These are phyloP conservation scores for Hyaloscypha finlandica DNA, from an alignment of 495 filamentous ascomycete species.

Conservation along the genomic window DNA sequence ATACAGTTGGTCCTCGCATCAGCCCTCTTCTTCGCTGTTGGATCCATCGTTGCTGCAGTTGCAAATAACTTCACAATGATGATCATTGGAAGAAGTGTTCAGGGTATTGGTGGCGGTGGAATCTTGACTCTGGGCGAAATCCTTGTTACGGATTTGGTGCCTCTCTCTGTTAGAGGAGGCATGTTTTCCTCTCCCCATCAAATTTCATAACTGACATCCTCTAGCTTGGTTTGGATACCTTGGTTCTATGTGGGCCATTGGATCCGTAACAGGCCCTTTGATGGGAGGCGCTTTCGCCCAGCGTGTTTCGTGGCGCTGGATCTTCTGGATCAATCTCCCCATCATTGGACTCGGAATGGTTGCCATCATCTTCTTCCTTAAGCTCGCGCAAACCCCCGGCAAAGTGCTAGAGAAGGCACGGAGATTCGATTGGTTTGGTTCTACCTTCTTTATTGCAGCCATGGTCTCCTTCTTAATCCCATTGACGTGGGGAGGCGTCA, in stretches of 20 bases:
- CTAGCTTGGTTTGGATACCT: constrained; percentile 37
- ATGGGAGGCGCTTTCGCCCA: constrained; percentile 70
- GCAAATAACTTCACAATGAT: constrained; percentile 61
- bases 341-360: constrained; percentile 42
- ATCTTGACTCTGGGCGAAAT: constrained; percentile 64
- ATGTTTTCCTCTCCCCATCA: constrained; percentile 40
- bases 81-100: constrained; percentile 64
- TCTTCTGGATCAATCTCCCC: constrained; percentile 50
- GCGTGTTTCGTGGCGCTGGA: constrained; percentile 61
- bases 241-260: constrained; percentile 62
- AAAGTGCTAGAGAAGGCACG: constrained; percentile 45
- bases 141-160: constrained; percentile 65
- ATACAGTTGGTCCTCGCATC: constrained; percentile 46
- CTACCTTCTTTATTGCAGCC: constrained; percentile 52
- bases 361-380: constrained; percentile 43
- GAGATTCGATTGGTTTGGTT: constrained; percentile 62
- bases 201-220: constrained; percentile 28
- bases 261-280: constrained; percentile 67
- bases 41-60: constrained; percentile 60
- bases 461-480: constrained; percentile 51
- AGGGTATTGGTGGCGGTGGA: constrained; percentile 75
- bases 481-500: constrained; percentile 47
- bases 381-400: constrained; percentile 34
- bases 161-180: constrained; percentile 48
- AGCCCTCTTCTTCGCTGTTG: constrained; percentile 55